phyloP scores from a whole-genome alignment of 2,329 filamentous ascomycete species.

The Mycosphaerelloides madeirae region DNA sequence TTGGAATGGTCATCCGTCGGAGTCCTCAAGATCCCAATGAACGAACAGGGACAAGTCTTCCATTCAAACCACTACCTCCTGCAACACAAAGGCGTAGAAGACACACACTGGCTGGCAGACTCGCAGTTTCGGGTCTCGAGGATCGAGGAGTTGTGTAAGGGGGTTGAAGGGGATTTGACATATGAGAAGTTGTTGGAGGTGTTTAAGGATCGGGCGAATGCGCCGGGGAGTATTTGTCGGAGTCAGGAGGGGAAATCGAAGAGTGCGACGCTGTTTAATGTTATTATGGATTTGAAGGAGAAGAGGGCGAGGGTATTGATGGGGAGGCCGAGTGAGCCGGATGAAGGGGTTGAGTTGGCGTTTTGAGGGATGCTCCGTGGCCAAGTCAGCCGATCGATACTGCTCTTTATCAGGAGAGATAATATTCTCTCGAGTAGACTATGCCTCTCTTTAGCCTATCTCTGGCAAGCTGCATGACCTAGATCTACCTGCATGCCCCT shows the following conservation, averaged over 20 bases:
- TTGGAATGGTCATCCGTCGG: conserved; percentile 46
- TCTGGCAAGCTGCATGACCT: background rate
- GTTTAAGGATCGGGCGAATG: conserved; percentile 35
- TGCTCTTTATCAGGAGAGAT: background rate
- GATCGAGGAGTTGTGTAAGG: conserved; percentile 32
- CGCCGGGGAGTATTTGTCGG: conserved; percentile 29
- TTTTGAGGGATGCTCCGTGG: background rate
- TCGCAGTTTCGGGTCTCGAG: conserved; percentile 35
- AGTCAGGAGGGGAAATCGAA: conserved; percentile 20
- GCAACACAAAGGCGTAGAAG: conserved; percentile 36
- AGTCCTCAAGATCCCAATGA: conserved; percentile 31
- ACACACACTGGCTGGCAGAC: conserved; percentile 42
- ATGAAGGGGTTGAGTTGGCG: conserved; percentile 15
- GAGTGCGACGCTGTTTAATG: conserved; percentile 35
- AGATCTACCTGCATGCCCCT: too few species aligned
- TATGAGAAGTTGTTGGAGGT: conserved; percentile 14
- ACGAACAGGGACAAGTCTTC: conserved; percentile 34
- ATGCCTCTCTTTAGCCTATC: background rate
- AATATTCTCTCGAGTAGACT: background rate
- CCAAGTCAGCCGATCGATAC: background rate
- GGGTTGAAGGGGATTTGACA: conserved; percentile 10
- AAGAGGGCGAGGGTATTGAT: conserved; percentile 28
- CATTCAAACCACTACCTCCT: conserved; percentile 44
- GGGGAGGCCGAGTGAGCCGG: conserved; percentile 30
- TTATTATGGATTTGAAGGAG: conserved; percentile 35